Percentiles rank a stretch among this genome's conserved stretches.
These are phyloP conservation scores for Rhizopogon sp. DNA, from an alignment of 768 basidiomycete genomes.

Conservation along the genomic window DNA sequence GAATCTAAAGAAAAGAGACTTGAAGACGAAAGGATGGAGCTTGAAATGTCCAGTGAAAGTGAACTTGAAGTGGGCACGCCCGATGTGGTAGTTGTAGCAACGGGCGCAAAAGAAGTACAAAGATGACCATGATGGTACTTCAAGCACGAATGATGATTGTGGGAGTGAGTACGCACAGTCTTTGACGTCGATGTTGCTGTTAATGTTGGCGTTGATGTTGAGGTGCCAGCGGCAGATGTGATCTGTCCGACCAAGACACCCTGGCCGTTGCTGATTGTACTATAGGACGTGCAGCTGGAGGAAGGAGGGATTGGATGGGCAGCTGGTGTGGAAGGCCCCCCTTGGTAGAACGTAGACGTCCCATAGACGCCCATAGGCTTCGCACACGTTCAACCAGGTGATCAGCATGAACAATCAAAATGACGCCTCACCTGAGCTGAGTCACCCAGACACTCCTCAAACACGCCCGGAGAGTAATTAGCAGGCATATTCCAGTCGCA, in stretches of 20 bases:
- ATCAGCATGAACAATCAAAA: neutral
- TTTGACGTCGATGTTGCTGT: neutral
- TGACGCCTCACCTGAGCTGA: slow-evolving; percentile 35
- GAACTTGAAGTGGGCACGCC: neutral
- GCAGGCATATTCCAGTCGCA: slow-evolving; percentile 62
- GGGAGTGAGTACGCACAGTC: slow-evolving; percentile 1
- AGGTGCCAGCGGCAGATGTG: slow-evolving; percentile 6
- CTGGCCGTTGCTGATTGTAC: slow-evolving; percentile 46
- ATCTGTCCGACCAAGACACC: slow-evolving; percentile 23
- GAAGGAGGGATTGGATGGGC: slow-evolving; percentile 55
- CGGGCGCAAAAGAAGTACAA: slow-evolving; percentile 2
- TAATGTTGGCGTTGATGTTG: neutral
- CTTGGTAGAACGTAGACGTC: slow-evolving; percentile 63
- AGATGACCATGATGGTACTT: neutral
- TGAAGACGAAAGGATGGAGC: neutral
- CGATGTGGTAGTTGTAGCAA: slow-evolving; percentile 5
- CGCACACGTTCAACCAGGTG: neutral
- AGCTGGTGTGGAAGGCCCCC: slow-evolving; percentile 47
- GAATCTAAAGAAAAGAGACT: neutral
- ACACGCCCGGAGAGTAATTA: slow-evolving; percentile 38
- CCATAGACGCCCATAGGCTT: slow-evolving; percentile 70
- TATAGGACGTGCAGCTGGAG: slow-evolving; percentile 50
- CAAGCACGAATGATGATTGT: neutral
- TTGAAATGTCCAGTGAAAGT: neutral
- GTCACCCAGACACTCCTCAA: slow-evolving; percentile 51